Evolutionary conservation across 768 basidiomycete species (phyloP), one percentile per base, ranked within the genome.

Genomic region (Boletus sensibilis): DNA sequence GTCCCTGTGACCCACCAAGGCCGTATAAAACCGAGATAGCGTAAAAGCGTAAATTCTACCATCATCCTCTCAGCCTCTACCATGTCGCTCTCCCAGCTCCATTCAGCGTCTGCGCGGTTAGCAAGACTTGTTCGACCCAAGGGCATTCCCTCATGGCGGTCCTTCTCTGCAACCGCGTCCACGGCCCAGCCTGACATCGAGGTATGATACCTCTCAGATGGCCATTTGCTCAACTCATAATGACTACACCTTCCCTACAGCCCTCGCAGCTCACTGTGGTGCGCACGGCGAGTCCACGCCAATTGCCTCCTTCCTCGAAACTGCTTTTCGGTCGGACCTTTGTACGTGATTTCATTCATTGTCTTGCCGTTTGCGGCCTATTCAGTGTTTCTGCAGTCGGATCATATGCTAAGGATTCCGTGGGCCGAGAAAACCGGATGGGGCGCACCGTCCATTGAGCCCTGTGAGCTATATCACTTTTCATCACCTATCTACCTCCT

Each of bases 271-370:
- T 90, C 40, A 74, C 82, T 57, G 63, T 88, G 25, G 72, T 67
- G 11, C 72, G 68, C 46, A 86, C 77, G 33, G 20, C 69, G 21
- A 79, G 75, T 27, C 91, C 88, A 1, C 83, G 82, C 60, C 71
- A 78, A 8, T 75, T 82, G 7, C 91, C 93, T 2, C 79, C 85
- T 0, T 77, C 86, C 12, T 81, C 84, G 2, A 78, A 78, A 34
- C 80, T 97, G 53, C 78, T 88, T 8, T 98, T 96, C 65, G 95
- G 95, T 0, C 86, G 84, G 67, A 90, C 85, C 23, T 95, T 96
- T 65, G 88, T 89, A 67, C 75, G 85, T 69, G 57, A 35, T 49
- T 13, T 31, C 20, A 27, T 39, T 41, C 37, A 35, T 39, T 18
- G 35, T 27, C 53, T 47, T 55, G 49, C 46, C 53, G 56, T 31